Evolutionary conservation across 1,284 basidiomycete genomes (phyloP).

Genomic region (Ganoderma meredithae): DNA sequence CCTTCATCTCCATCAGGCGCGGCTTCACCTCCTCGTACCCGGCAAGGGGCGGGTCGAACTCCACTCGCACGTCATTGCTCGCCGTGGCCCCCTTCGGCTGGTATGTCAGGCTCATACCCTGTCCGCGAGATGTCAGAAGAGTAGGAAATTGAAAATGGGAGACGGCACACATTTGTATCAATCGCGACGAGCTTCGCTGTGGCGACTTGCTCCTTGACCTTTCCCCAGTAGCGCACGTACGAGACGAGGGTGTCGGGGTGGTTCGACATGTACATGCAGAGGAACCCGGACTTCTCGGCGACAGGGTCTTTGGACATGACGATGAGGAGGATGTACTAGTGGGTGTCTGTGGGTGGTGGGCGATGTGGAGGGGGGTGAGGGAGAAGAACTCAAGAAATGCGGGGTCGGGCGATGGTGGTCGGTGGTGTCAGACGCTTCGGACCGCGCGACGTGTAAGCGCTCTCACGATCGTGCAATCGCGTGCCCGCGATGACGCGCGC

Average conservation of each 20-base stretch:
- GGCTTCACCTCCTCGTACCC: constrained; percentile 85
- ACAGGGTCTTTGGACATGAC: constrained; percentile 68
- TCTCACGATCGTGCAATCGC: neutral
- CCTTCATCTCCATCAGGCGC: constrained; percentile 76
- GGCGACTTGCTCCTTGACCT: constrained; percentile 59
- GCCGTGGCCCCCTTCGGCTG: constrained; percentile 54
- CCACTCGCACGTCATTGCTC: constrained; percentile 56
- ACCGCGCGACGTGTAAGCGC: neutral
- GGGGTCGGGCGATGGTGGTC: neutral
- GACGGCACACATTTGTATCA: constrained; percentile 69
- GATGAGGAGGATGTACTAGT: neutral
- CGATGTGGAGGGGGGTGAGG: neutral
- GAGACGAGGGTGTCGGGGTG: constrained; percentile 84
- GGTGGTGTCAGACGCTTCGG: neutral
- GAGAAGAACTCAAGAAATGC: neutral
- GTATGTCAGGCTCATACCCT: constrained; percentile 78
- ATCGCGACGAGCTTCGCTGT: constrained; percentile 73
- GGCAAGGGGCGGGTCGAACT: constrained; percentile 71
- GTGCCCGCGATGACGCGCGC: neutral
- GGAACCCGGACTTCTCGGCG: constrained; percentile 75
- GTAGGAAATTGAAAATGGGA: no score
- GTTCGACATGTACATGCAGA: constrained; percentile 84
- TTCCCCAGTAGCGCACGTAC: constrained; percentile 78
- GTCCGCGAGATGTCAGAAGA: no score
- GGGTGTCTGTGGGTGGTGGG: neutral